Evolutionary conservation across 2,329 filamentous ascomycete genomes (phyloP).

Genomic region (Penicillium capsulatum): DNA sequence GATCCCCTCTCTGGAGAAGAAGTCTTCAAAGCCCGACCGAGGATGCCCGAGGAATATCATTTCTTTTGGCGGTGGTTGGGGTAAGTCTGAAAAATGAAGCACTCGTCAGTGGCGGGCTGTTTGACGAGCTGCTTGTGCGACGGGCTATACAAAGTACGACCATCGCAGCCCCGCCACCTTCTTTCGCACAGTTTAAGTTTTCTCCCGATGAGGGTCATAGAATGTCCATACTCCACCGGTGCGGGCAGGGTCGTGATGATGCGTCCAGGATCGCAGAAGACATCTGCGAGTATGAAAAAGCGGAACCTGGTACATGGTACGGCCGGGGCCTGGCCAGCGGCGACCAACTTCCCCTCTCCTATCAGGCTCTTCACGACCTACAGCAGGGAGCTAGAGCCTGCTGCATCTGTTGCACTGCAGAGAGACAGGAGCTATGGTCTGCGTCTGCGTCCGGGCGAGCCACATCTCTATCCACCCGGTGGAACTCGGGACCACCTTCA

Average conservation of each 20-base stretch:
- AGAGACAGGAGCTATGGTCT: neutral
- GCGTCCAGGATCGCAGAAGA: slow-evolving; percentile 1
- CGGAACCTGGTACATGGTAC: slow-evolving; percentile 4
- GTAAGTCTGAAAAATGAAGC: too few relatives aligned
- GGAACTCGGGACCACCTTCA: neutral
- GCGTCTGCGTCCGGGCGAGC: neutral
- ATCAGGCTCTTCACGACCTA: too few relatives aligned
- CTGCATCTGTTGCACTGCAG: too few relatives aligned
- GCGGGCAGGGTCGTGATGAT: neutral
- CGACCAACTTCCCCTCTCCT: neutral
- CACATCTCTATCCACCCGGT: neutral
- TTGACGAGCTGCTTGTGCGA: slow-evolving; percentile 4
- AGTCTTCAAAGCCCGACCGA: too few relatives aligned
- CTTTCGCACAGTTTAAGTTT: neutral
- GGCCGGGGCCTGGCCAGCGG: neutral
- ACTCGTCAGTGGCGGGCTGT: neutral
- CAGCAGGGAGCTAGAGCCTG: too few relatives aligned
- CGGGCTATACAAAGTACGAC: neutral
- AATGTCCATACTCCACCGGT: too few relatives aligned
- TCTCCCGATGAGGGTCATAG: too few relatives aligned
- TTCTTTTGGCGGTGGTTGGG: too few relatives aligned
- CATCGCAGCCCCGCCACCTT: neutral
- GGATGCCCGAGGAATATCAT: too few relatives aligned
- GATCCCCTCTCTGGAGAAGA: neutral
- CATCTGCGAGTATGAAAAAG: neutral